Percentiles rank a stretch among this genome's conserved stretches.
Evolutionary conservation across 2,329 filamentous ascomycete genomes (phyloP).

Genomic region (Calonectria pteridis): DNA sequence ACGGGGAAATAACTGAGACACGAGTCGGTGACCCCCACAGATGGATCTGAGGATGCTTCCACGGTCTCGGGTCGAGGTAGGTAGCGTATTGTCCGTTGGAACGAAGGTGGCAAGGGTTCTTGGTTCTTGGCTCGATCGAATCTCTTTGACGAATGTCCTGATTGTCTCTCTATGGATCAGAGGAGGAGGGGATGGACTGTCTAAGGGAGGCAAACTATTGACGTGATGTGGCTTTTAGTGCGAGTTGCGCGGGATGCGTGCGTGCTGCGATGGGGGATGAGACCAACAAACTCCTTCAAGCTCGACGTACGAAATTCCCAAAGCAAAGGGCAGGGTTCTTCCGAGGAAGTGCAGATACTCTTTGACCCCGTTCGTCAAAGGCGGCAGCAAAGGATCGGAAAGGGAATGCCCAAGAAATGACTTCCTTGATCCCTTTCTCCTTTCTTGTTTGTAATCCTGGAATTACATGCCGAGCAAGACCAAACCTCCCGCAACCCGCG

Average conservation of each 20-base stretch:
- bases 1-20: conserved; percentile 15
- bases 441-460: neutral
- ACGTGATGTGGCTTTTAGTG: conserved; percentile 15
- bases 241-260: conserved; percentile 11
- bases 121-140: conserved; percentile 1
- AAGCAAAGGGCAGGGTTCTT: neutral
- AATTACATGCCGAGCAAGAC: neutral
- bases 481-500: neutral
- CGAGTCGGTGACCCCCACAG: conserved; percentile 14
- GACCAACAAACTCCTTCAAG: neutral
- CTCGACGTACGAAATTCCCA: neutral
- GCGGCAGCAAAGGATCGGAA: neutral
- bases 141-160: neutral
- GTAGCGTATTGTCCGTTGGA: neutral
- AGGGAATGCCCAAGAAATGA: neutral
- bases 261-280: conserved; percentile 12
- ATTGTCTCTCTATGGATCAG: conserved; percentile 12
- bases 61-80: conserved; percentile 13
- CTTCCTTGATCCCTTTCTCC: neutral
- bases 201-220: conserved; percentile 9
- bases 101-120: neutral
- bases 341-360: neutral
- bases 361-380: neutral
- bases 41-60: conserved; percentile 10
- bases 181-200: conserved; percentile 9